A percentile compares a stretch with the other conserved stretches of the same genome.
phyloP scores from a whole-genome alignment of 140 eudicot genomes.

The Flaveria floridana region DNA sequence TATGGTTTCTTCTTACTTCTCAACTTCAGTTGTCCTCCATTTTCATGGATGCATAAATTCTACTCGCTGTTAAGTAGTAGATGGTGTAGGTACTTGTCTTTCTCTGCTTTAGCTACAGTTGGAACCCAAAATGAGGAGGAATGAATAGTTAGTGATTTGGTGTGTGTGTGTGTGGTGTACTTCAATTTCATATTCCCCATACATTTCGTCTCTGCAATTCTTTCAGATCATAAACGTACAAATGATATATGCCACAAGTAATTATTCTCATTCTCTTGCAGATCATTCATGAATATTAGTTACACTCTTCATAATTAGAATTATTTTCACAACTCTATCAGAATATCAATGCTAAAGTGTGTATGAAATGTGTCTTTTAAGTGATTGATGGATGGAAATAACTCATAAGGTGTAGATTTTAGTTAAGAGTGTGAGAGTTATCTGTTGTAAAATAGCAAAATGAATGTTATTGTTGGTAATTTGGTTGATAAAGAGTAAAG shows the following conservation, averaged over 20 bases:
- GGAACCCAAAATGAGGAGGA: slow-evolving; percentile 24
- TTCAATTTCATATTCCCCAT: slow-evolving; percentile 21
- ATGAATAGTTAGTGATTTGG: slow-evolving; percentile 27
- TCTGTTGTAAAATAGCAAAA: too few relatives aligned
- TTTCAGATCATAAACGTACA: slow-evolving; percentile 40
- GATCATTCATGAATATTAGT: background rate
- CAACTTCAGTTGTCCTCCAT: background rate
- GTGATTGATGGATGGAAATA: too few relatives aligned
- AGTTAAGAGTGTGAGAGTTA: too few relatives aligned
- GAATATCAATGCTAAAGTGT: too few relatives aligned
- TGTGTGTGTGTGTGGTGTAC: slow-evolving; percentile 8
- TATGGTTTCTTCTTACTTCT: background rate
- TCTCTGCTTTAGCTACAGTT: slow-evolving; percentile 8
- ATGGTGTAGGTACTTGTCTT: slow-evolving; percentile 16
- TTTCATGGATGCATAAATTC: slow-evolving; percentile 14
- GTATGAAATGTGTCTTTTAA: too few relatives aligned
- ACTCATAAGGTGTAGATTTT: too few relatives aligned
- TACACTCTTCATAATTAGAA: background rate
- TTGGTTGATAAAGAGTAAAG: background rate
- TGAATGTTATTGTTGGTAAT: background rate
- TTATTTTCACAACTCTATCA: background rate
- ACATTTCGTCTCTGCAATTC: slow-evolving; percentile 37
- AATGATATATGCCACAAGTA: background rate
- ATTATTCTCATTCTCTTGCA: background rate
- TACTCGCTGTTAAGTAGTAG: slow-evolving; percentile 25